Evolutionary conservation across 768 basidiomycete genomes (phyloP).

Genomic region (Tylopilus sp.): DNA sequence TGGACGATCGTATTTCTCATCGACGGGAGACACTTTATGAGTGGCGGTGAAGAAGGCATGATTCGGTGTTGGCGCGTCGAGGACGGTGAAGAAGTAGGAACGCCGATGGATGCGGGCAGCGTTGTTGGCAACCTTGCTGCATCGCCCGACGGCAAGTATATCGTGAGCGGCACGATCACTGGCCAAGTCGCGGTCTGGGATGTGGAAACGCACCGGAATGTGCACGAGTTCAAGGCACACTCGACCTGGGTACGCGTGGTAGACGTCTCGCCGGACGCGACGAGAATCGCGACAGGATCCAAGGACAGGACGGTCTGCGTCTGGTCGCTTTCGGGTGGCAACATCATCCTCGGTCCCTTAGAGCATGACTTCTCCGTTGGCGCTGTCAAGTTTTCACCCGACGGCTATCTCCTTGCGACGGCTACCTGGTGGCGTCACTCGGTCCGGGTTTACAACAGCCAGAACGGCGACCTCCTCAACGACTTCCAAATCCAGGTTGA

Average conservation of each 20-base stretch:
- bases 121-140: no score
- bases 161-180: no score
- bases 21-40: no score
- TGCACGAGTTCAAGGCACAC: no score
- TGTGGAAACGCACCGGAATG: no score
- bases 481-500: neutral
- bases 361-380: neutral
- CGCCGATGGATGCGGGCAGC: no score
- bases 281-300: neutral
- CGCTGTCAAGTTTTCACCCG: neutral
- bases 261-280: neutral
- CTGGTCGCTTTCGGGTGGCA: neutral
- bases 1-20: no score
- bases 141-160: no score
- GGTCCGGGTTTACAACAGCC: neutral
- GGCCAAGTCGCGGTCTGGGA: no score
- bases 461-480: neutral
- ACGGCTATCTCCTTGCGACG: neutral
- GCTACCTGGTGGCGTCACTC: neutral
- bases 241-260: neutral
- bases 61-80: no score
- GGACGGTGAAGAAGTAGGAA: no score
- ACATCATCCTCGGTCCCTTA: neutral
- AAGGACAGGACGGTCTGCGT: neutral
- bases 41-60: no score